A percentile compares a stretch with the other conserved stretches of the same genome.
Evolutionary conservation across 2,329 filamentous ascomycete genomes (phyloP).

Genomic region (Fusarium scirpi): DNA sequence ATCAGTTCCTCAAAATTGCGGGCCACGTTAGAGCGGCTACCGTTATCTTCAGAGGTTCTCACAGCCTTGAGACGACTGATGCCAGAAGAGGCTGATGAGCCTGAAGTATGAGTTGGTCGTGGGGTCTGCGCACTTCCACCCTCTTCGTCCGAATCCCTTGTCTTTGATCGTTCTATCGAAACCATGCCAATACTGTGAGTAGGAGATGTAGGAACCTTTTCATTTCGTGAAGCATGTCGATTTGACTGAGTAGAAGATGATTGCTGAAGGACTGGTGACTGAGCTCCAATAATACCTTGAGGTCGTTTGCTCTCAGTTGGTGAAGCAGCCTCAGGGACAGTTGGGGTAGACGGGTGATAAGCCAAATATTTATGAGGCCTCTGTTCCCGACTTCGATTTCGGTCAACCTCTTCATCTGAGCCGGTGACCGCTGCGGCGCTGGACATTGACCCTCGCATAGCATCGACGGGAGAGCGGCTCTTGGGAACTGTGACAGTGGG

Average conservation of each 20-base stretch:
- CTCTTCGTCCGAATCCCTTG: constrained; percentile 54
- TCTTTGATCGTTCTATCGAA: constrained; percentile 54
- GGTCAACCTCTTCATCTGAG: constrained; percentile 54
- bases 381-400: constrained; percentile 36
- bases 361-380: constrained; percentile 37
- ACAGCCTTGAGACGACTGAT: constrained; percentile 65
- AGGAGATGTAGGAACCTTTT: constrained; percentile 43
- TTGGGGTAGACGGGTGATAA: constrained; percentile 45
- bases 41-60: constrained; percentile 70
- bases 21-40: constrained; percentile 66
- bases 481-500: constrained; percentile 40
- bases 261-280: constrained; percentile 33
- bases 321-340: constrained; percentile 40
- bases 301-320: constrained; percentile 36
- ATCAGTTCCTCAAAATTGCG: constrained; percentile 83
- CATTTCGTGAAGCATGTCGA: constrained; percentile 37
- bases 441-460: constrained; percentile 46
- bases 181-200: constrained; percentile 54
- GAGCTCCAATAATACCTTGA: constrained; percentile 34
- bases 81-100: constrained; percentile 63
- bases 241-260: constrained; percentile 43
- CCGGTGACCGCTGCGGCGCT: constrained; percentile 57
- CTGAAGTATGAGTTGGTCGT: constrained; percentile 61
- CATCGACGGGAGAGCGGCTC: constrained; percentile 51
- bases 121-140: constrained; percentile 42